These are phyloP conservation scores for Pythium brachiatum DNA, from an alignment of 352 stramenopile genomes.

Conservation along the genomic window DNA sequence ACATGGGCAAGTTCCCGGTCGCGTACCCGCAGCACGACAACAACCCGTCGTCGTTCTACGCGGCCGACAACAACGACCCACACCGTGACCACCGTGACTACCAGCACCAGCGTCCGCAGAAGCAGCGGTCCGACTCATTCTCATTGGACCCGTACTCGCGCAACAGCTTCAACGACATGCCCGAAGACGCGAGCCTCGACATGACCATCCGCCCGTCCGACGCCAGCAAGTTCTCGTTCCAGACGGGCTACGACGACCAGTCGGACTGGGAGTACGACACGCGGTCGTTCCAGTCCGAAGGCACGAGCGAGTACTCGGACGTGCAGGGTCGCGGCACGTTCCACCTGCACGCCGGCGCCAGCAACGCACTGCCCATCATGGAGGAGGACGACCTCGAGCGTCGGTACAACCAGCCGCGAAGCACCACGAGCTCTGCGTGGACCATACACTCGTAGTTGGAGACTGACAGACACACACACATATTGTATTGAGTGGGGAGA, in stretches of 20 bases:
- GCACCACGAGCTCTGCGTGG: constrained; percentile 53
- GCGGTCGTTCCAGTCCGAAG: constrained; percentile 38
- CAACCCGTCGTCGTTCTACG: constrained; percentile 37
- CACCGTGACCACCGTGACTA: no score
- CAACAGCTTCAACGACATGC: constrained; percentile 67
- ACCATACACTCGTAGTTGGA: constrained; percentile 21
- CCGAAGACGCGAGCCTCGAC: constrained; percentile 40
- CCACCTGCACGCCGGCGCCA: constrained; percentile 37
- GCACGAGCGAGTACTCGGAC: constrained; percentile 27
- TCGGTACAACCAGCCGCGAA: constrained; percentile 18
- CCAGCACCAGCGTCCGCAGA: not conserved
- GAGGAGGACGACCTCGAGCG: constrained; percentile 48
- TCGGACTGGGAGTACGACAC: constrained; percentile 71
- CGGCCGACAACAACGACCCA: constrained; percentile 16
- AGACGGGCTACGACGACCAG: constrained; percentile 70
- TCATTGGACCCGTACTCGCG: constrained; percentile 70
- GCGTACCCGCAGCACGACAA: constrained; percentile 40
- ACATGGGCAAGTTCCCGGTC: constrained; percentile 18
- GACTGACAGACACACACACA: not conserved
- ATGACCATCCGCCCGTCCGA: constrained; percentile 52
- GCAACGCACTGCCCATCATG: constrained; percentile 45
- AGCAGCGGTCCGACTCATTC: constrained; percentile 44
- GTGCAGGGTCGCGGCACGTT: constrained; percentile 48
- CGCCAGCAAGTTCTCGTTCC: constrained; percentile 71
- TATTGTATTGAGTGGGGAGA: constrained; percentile 7